Conservation (phyloP, 768 basidiomycete species). For the Auricularia sp. region DNA sequence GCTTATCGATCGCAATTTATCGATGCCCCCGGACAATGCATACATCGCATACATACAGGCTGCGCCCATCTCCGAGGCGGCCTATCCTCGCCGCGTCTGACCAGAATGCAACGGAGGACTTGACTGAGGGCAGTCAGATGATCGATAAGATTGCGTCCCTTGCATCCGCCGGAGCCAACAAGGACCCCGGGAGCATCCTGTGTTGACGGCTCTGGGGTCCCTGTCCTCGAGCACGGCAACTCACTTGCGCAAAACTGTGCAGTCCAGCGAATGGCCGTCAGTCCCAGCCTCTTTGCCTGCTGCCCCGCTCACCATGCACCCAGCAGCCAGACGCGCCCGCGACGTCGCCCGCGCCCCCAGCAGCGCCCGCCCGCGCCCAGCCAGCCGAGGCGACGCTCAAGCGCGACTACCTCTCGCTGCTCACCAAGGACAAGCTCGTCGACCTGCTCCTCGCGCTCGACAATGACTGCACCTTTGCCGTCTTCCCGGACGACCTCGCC, state of each 20-base stretch:
- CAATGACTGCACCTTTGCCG: conserved; percentile 63
- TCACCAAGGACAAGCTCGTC: conserved; percentile 63
- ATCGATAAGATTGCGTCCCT: no score
- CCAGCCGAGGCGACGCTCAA: conserved; percentile 45
- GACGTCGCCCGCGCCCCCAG: background rate
- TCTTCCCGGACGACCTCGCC: conserved; percentile 41
- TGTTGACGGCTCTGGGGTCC: background rate
- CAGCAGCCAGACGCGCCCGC: background rate
- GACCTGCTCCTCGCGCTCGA: conserved; percentile 37
- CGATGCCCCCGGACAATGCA: no score
- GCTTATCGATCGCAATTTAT: no score
- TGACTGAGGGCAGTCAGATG: no score
- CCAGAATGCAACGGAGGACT: no score
- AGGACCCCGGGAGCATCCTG: background rate
- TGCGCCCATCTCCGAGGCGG: no score
- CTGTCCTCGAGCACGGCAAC: background rate
- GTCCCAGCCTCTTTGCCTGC: background rate
- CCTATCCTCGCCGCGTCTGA: no score
- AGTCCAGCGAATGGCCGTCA: background rate
- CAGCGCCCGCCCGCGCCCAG: background rate
- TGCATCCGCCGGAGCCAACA: background rate
- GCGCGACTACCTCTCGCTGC: conserved; percentile 57
- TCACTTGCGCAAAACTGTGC: background rate
- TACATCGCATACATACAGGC: no score
- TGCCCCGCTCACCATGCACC: conserved; percentile 9